Base-by-base conservation (phyloP, 1,284 basidiomycete genomes). In the Wolfiporia cocos region DNA sequence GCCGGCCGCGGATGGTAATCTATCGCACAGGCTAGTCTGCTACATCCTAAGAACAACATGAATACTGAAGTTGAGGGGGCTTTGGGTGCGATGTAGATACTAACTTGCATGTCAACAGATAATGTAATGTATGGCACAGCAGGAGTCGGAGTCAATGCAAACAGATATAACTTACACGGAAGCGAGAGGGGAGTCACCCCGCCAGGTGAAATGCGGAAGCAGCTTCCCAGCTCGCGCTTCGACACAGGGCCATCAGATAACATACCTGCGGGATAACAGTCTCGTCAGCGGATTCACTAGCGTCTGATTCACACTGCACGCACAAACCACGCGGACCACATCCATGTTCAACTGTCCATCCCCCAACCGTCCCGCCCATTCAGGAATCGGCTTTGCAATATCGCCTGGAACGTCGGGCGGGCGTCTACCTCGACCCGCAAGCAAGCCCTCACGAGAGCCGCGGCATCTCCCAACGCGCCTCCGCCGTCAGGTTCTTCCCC, bases 361-460 rank as follows among this genome's bases (percentile, higher is more conserved):
- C 71, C 70, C 81, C 83, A 86, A 7, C 84, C 82, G 18, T 70
- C 74, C 26, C 66, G 62, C 19, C 88, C 90, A 37, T 70, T 70
- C 39, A 95, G 67, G 69, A 94, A 94, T 28, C 78, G 76, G 58
- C 79, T 82, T 53, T 83, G 73, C 39, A 89, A 67, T 42, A 95
- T 80, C 57, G 75, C 73, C 57, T 89, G 85, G 56, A 92, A 92
- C 3, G 82, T 82, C n/a, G 92, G 92, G 29, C 89, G 73, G 9
- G 75, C 74, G 30, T 62, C 58, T 18, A 87, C 74, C 21, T 88
- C 81, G 12, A 93, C 73, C 52, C 77, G 76, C 29, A 95, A 69
- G 58, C 92, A 95, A 24, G 82, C 81, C 40, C 76, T 68, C 24
- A 93, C 87, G 39, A 95, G 74, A 30, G 77, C 79, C 29, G 85